Conservation (phyloP, 2,329 filamentous ascomycete species). For the Dactylellina parvicollis region DNA sequence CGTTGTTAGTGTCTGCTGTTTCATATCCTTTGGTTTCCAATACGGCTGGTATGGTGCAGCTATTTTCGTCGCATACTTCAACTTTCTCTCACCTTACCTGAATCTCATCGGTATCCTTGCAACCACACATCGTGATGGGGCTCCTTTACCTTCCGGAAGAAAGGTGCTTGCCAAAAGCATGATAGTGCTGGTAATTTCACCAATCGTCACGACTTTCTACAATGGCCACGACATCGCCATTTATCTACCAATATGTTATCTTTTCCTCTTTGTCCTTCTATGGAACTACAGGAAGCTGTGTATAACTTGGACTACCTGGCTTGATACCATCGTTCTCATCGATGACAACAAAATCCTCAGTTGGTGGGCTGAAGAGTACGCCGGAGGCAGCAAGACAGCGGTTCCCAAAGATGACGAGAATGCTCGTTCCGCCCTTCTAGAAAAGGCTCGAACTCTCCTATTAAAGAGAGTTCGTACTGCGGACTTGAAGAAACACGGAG, state of each 20-base stretch:
- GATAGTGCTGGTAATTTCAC: constrained; percentile 68
- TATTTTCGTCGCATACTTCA: constrained; percentile 70
- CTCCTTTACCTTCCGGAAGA: constrained; percentile 69
- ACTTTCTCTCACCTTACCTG: constrained; percentile 70
- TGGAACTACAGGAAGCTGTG: constrained; percentile 67
- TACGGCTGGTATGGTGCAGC: constrained; percentile 65
- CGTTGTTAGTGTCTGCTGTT: constrained; percentile 63
- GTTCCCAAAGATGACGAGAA: constrained; percentile 44
- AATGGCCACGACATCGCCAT: constrained; percentile 67
- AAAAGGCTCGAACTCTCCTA: constrained; percentile 29
- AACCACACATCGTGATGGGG: constrained; percentile 68
- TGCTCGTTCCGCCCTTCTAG: constrained; percentile 34
- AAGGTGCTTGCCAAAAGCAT: constrained; percentile 68
- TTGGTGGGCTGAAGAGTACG: constrained; percentile 61
- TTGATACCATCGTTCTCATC: constrained; percentile 65
- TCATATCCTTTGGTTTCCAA: constrained; percentile 65
- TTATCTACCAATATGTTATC: constrained; percentile 68
- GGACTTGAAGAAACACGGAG: constrained; percentile 25
- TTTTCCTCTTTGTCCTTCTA: constrained; percentile 67
- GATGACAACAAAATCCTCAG: constrained; percentile 66
- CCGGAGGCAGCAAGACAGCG: constrained; percentile 22
- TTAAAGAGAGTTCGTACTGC: constrained; percentile 36
- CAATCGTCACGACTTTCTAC: constrained; percentile 68
- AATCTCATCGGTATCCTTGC: constrained; percentile 68
- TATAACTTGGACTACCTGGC: constrained; percentile 71